These are phyloP conservation scores for Monosporozyma yasuniensis DNA, from an alignment of 805 yeast species.

Conservation along the genomic window DNA sequence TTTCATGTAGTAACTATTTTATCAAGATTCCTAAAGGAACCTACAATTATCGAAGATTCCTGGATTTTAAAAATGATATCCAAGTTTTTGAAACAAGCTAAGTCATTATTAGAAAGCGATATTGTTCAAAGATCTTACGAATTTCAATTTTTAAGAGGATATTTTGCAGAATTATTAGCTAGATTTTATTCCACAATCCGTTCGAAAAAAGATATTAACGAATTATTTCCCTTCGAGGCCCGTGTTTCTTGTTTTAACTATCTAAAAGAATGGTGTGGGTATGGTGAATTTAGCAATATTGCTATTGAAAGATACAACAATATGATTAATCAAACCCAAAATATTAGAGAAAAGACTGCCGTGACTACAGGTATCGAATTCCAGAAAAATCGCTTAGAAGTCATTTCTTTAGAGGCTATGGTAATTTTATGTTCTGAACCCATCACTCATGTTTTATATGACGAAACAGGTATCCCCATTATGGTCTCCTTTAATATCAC, in stretches of 20 bases:
- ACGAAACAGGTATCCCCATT: constrained; percentile 26
- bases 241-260: constrained; percentile 73
- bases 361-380: constrained; percentile 67
- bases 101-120: constrained; percentile 47
- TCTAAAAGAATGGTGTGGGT: constrained; percentile 91
- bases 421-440: constrained; percentile 73
- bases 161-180: constrained; percentile 75
- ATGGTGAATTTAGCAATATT: constrained; percentile 54
- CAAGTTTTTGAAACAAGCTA: constrained; percentile 51
- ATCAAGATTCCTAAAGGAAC: constrained; percentile 47
- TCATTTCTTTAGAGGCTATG: constrained; percentile 74
- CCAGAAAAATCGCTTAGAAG: constrained; percentile 60
- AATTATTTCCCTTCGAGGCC: constrained; percentile 80
- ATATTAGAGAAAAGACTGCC: constrained; percentile 39
- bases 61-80: constrained; percentile 60
- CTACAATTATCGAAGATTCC: constrained; percentile 49
- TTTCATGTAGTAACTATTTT: constrained; percentile 70
- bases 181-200: constrained; percentile 54
- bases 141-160: constrained; percentile 69
- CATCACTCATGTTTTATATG: constrained; percentile 38
- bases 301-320: constrained; percentile 57
- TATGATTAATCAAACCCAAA: constrained; percentile 40
- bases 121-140: constrained; percentile 56
- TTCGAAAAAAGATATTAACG: constrained; percentile 33
- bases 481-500: constrained; percentile 62